phyloP scores from a whole-genome alignment of 768 basidiomycete species.

The Termitomyces sp. region DNA sequence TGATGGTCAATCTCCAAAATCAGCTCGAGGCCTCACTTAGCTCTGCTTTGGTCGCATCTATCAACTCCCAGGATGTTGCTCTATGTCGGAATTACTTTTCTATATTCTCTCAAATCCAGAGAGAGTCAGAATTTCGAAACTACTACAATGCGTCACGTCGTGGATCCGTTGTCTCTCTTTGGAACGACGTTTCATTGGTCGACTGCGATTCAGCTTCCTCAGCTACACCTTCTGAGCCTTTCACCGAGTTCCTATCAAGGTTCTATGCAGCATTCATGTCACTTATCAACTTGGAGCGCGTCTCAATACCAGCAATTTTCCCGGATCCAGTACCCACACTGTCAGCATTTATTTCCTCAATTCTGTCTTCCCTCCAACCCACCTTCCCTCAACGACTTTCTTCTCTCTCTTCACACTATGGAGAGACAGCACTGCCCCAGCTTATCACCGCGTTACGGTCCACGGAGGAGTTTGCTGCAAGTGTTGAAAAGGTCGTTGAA shows the following conservation, averaged over 20 bases:
- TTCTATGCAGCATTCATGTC: constrained; percentile 71
- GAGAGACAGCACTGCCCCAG: constrained; percentile 57
- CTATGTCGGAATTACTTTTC: constrained; percentile 75
- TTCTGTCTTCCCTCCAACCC: constrained; percentile 74
- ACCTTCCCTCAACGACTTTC: constrained; percentile 77
- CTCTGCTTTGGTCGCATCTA: constrained; percentile 84
- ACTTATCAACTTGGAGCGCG: constrained; percentile 65
- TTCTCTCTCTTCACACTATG: constrained; percentile 60
- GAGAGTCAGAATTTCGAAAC: constrained; percentile 88
- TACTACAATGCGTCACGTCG: constrained; percentile 91
- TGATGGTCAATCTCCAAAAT: constrained; percentile 93
- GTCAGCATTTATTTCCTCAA: constrained; percentile 78
- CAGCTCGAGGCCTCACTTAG: constrained; percentile 91
- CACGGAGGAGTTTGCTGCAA: constrained; percentile 79
- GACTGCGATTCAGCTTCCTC: constrained; percentile 40
- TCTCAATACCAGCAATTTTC: constrained; percentile 79
- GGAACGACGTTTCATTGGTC: constrained; percentile 56
- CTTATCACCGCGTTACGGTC: constrained; percentile 67
- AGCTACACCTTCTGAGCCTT: constrained; percentile 27
- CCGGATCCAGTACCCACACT: constrained; percentile 77
- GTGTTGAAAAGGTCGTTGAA: constrained; percentile 72
- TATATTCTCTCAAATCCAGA: constrained; percentile 88
- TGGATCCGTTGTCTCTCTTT: constrained; percentile 54
- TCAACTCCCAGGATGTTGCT: constrained; percentile 71
- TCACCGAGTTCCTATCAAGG: constrained; percentile 63